phyloP scores from a whole-genome alignment of 176 grass and related monocot species.

The Lolium perenne region DNA sequence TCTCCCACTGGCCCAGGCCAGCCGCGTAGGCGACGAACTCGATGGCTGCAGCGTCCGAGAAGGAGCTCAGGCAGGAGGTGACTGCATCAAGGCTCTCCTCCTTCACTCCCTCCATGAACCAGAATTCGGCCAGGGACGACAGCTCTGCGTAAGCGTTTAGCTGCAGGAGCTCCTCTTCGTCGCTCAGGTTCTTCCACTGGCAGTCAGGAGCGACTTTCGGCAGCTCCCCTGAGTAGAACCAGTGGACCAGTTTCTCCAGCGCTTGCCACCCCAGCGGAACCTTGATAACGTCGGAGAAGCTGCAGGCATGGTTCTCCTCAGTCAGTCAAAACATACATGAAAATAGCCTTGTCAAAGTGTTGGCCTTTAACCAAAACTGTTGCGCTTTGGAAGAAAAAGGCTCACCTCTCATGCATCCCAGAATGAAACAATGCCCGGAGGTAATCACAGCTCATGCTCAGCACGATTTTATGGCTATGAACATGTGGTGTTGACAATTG shows the following conservation, averaged over 20 bases:
- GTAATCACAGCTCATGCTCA: slow-evolving; percentile 73
- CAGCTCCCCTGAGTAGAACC: slow-evolving; percentile 72
- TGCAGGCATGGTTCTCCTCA: slow-evolving; percentile 40
- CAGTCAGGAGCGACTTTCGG: slow-evolving; percentile 47
- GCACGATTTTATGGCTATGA: slow-evolving; percentile 75
- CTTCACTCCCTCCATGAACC: slow-evolving; percentile 73
- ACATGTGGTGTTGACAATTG: slow-evolving; percentile 56
- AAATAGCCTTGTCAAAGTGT: background rate
- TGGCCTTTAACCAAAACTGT: too few relatives aligned
- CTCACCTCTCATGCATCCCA: slow-evolving; percentile 93
- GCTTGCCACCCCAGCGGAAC: slow-evolving; percentile 66
- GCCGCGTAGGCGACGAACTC: slow-evolving; percentile 51
- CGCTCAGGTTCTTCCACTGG: slow-evolving; percentile 54
- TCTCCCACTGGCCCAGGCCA: slow-evolving; percentile 56
- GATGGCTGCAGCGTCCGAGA: slow-evolving; percentile 40
- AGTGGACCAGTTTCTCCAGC: slow-evolving; percentile 57
- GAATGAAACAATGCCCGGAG: slow-evolving; percentile 76
- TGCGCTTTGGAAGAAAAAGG: slow-evolving; percentile 20
- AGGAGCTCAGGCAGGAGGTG: slow-evolving; percentile 48
- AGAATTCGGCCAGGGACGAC: slow-evolving; percentile 77
- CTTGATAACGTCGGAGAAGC: slow-evolving; percentile 61
- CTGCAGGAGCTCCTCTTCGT: slow-evolving; percentile 47
- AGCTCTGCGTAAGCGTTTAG: slow-evolving; percentile 63
- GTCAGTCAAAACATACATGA: too few relatives aligned
- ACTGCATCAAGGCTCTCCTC: slow-evolving; percentile 54